phyloP scores from a whole-genome alignment of 352 stramenopile species.

The Pythium monospermum region DNA sequence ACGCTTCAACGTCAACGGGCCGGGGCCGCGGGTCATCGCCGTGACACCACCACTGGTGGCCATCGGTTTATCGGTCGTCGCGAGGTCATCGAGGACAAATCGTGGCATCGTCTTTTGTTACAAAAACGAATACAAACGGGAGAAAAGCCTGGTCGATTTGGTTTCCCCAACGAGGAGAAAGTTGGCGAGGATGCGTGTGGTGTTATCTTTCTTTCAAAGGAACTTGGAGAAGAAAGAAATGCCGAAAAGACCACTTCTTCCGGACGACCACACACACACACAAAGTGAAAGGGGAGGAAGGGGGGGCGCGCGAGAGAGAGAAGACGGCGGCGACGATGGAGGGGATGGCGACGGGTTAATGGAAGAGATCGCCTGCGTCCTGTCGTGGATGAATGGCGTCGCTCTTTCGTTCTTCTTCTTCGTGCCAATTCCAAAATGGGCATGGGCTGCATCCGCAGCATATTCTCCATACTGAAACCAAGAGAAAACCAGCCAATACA shows the following conservation, averaged over 20 bases:
- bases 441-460: background rate
- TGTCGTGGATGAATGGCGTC: background rate
- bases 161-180: no score
- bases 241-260: slow-evolving; percentile 19
- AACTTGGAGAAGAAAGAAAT: slow-evolving; percentile 3
- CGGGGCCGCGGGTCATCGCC: background rate
- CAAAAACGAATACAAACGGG: background rate
- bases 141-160: background rate
- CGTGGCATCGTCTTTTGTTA: background rate
- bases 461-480: background rate
- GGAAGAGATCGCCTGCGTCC: background rate
- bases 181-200: background rate
- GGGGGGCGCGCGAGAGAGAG: background rate
- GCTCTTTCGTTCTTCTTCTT: slow-evolving; percentile 1
- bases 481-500: background rate
- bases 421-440: slow-evolving; percentile 11
- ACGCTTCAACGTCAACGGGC: slow-evolving; percentile 8
- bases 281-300: background rate
- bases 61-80: background rate
- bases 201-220: background rate
- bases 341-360: no score
- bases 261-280: background rate
- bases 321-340: background rate
- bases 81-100: slow-evolving; percentile 7
- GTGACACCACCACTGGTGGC: background rate